Percentiles rank a stretch among this genome's conserved stretches.
Conservation (phyloP, 305 asterid genomes). For the Plantago lanceolata region DNA sequence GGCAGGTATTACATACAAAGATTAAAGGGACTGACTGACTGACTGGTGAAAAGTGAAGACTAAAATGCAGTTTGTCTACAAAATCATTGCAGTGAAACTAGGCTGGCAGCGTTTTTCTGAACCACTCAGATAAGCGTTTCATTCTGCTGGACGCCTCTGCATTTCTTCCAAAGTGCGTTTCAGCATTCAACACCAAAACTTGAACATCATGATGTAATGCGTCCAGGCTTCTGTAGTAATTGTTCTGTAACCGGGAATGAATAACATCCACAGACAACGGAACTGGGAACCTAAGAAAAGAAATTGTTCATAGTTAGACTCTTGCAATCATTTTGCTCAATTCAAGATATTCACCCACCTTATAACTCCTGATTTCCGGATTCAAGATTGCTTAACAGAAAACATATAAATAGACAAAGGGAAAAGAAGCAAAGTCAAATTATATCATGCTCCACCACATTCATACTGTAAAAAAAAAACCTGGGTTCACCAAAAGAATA, state of each 20-base stretch:
- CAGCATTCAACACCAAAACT: slow-evolving; percentile 72
- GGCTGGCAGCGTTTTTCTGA: slow-evolving; percentile 48
- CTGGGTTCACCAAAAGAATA: too few species aligned
- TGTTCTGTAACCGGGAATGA: slow-evolving; percentile 64
- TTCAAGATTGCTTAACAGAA: too few species aligned
- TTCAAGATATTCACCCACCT: too few species aligned
- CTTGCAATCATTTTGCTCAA: neutral
- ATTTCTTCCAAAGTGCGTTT: slow-evolving; percentile 53
- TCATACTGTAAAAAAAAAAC: too few species aligned
- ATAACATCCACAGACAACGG: slow-evolving; percentile 77
- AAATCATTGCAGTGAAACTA: slow-evolving; percentile 52
- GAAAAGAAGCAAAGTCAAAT: too few species aligned
- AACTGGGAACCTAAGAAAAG: slow-evolving; percentile 79
- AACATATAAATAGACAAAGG: too few species aligned
- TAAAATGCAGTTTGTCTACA: slow-evolving; percentile 43
- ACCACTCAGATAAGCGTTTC: slow-evolving; percentile 73
- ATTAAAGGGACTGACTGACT: slow-evolving; percentile 23
- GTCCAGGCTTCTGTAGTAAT: slow-evolving; percentile 79
- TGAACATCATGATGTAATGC: slow-evolving; percentile 72
- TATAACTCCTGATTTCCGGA: too few species aligned
- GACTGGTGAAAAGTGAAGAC: slow-evolving; percentile 2
- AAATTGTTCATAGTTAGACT: slow-evolving; percentile 11
- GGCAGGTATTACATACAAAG: slow-evolving; percentile 26
- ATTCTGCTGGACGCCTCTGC: slow-evolving; percentile 48
- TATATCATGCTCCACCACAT: too few species aligned